These are phyloP conservation scores for Cyberlindnera meyerae DNA, from an alignment of 805 yeast genomes.

Conservation along the genomic window DNA sequence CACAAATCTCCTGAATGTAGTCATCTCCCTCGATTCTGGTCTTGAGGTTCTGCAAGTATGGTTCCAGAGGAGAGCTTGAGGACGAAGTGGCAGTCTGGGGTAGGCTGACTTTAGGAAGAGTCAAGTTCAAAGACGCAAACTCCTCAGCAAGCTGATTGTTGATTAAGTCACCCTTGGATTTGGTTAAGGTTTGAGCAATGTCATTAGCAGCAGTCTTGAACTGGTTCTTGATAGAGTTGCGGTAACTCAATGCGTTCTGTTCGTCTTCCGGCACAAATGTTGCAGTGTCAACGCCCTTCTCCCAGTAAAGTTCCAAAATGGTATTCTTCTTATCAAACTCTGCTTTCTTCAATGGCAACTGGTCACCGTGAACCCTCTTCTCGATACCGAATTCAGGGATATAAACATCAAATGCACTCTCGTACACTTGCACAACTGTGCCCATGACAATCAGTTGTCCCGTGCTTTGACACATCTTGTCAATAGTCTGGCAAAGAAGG, in stretches of 20 bases:
- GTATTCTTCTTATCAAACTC: constrained; percentile 74
- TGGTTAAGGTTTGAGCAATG: constrained; percentile 56
- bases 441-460: constrained; percentile 86
- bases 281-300: constrained; percentile 86
- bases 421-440: constrained; percentile 86
- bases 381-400: constrained; percentile 93
- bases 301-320: constrained; percentile 84
- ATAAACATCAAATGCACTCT: constrained; percentile 90
- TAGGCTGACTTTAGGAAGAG: constrained; percentile 31
- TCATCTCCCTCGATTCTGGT: constrained; percentile 59
- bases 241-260: constrained; percentile 66
- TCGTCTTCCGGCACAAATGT: constrained; percentile 91
- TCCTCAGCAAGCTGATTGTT: constrained; percentile 41
- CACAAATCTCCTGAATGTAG: constrained; percentile 76
- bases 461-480: constrained; percentile 61
- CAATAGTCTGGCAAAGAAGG: constrained; percentile 75
- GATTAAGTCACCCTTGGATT: constrained; percentile 18
- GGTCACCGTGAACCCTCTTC: constrained; percentile 96
- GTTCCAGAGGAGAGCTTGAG: constrained; percentile 34
- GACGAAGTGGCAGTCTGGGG: constrained; percentile 26
- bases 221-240: constrained; percentile 74
- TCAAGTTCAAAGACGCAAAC: constrained; percentile 45
- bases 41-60: constrained; percentile 52
- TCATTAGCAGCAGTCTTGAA: constrained; percentile 65
- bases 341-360: constrained; percentile 85